Evolutionary conservation across 352 stramenopile genomes (phyloP), one percentile per base, ranked within the genome.

Genomic region (Phytophthora citrophthora): DNA sequence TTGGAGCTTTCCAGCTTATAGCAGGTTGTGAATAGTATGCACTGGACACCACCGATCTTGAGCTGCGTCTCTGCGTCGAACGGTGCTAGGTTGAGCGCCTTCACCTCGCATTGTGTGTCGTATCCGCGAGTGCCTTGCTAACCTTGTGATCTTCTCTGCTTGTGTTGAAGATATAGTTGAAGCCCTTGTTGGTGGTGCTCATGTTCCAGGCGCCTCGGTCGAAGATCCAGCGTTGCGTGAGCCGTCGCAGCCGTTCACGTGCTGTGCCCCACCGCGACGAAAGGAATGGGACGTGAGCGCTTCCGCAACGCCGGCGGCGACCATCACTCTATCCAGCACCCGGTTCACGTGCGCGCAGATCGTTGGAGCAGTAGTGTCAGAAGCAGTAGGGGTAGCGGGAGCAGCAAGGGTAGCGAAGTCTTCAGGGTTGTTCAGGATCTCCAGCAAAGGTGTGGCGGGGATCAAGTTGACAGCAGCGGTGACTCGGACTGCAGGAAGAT

Each of bases 231-330:
- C 23, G 36, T 4, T 23, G 32, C 2, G 27, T 64, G 12, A 64
- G 18, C 0, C 27, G 3, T 61, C 47, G 4, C 36, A 51, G n/a
- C 58, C 48, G 31, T 60, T 66, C 26, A 43, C 49, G 20, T 60
- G 58, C 23, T 66, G 48, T 5, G 40, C 31, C 5, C 49, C 58
- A 2, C 40, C 60, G 15, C 65, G 51, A 0, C 58, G 39, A 49
- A 80, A 72, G 0, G 68, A 72, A 13, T 72, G 72, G 1, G 64
- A 77, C 1, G 54, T 68, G 3, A 75, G 43, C 5, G 27, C 6
- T 4, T 43, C 53, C 5, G 45, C 16, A 0, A 74, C 51, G 2
- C 50, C 62, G 18, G 53, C 53, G 0, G 24, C 26, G 0, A 0
- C 3, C 0, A 20, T 9, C 3, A 79, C 23, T 5, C 57, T 54